A percentile compares a stretch with the other conserved stretches of the same genome.
phyloP scores from a whole-genome alignment of 176 grass and related monocot species.

The Triticum dicoccoides region DNA sequence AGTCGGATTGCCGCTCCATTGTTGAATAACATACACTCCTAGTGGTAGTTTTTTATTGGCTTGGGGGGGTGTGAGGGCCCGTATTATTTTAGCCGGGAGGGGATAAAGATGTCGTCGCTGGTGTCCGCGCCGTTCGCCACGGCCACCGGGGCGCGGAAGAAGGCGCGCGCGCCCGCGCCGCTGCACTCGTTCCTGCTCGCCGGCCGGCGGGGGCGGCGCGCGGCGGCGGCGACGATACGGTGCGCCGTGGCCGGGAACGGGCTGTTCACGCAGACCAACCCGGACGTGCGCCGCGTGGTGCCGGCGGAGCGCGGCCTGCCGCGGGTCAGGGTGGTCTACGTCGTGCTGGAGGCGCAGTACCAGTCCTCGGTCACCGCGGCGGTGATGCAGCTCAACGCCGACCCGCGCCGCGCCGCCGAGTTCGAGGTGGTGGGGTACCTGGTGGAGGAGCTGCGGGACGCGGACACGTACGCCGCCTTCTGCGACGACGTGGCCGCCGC shows the following conservation, averaged over 20 bases:
- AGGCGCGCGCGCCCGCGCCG: slow-evolving; percentile 34
- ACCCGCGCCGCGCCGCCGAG: slow-evolving; percentile 46
- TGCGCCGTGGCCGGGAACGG: slow-evolving; percentile 80
- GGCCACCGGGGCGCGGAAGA: slow-evolving; percentile 43
- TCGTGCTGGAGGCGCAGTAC: slow-evolving; percentile 99
- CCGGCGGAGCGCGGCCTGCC: slow-evolving; percentile 46
- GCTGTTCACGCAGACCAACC: slow-evolving; percentile 96
- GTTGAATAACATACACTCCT: not conserved
- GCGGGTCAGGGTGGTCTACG: slow-evolving; percentile 91
- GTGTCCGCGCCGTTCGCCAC: slow-evolving; percentile 77
- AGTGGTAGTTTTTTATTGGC: not conserved
- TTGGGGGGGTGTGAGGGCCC: not conserved
- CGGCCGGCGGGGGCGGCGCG: not conserved
- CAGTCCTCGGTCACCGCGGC: slow-evolving; percentile 85
- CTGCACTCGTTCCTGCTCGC: slow-evolving; percentile 70
- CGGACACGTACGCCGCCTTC: slow-evolving; percentile 67
- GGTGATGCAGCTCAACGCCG: slow-evolving; percentile 67
- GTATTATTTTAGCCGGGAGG: not conserved
- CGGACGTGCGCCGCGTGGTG: slow-evolving; percentile 87
- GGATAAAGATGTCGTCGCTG: slow-evolving; percentile 65
- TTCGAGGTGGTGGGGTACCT: slow-evolving; percentile 97
- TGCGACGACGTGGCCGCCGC: slow-evolving; percentile 78
- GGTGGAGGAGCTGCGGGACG: slow-evolving; percentile 90
- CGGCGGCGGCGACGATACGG: slow-evolving; percentile 21
- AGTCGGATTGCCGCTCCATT: not conserved